Evolutionary conservation across 129 eudicot genomes (phyloP).

Genomic region (Tanacetum coccineum): DNA sequence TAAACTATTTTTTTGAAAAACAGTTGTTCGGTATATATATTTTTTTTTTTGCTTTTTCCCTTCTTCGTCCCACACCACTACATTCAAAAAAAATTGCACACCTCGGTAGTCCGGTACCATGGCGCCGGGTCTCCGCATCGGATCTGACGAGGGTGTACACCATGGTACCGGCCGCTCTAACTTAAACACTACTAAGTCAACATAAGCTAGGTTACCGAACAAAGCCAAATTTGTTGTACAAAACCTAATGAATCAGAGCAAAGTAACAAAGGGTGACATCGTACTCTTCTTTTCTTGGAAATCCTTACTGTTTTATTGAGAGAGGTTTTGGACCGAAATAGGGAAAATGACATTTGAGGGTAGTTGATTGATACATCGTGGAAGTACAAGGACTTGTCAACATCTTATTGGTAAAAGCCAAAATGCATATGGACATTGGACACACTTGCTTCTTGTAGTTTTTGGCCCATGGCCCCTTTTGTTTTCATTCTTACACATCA

Average conservation of each 20-base stretch:
- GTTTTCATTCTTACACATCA: slow-evolving; percentile 30
- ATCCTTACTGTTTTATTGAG: slow-evolving; percentile 5
- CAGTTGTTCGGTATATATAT: no score
- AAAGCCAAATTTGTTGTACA: no score
- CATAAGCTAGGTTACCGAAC: no score
- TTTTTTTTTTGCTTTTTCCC: no score
- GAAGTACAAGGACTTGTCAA: slow-evolving; percentile 38
- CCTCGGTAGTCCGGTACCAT: no score
- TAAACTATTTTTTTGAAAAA: no score
- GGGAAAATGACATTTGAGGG: slow-evolving; percentile 34
- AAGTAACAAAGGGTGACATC: slow-evolving; percentile 13
- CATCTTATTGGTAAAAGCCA: slow-evolving; percentile 30
- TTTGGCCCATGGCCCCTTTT: slow-evolving; percentile 21
- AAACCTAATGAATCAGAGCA: neutral
- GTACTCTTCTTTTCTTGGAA: slow-evolving; percentile 25
- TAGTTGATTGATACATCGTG: slow-evolving; percentile 18
- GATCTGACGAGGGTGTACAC: no score
- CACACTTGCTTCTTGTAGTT: slow-evolving; percentile 16
- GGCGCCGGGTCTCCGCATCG: no score
- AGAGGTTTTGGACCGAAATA: slow-evolving; percentile 23
- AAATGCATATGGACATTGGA: slow-evolving; percentile 21
- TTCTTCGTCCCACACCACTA: no score
- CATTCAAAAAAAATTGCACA: no score
- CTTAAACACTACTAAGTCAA: no score
- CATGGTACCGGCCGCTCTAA: no score